Percentiles rank a stretch among this genome's conserved stretches.
phyloP scores from a whole-genome alignment of 2,329 filamentous ascomycete species.

The Curvularia eragrostidis region DNA sequence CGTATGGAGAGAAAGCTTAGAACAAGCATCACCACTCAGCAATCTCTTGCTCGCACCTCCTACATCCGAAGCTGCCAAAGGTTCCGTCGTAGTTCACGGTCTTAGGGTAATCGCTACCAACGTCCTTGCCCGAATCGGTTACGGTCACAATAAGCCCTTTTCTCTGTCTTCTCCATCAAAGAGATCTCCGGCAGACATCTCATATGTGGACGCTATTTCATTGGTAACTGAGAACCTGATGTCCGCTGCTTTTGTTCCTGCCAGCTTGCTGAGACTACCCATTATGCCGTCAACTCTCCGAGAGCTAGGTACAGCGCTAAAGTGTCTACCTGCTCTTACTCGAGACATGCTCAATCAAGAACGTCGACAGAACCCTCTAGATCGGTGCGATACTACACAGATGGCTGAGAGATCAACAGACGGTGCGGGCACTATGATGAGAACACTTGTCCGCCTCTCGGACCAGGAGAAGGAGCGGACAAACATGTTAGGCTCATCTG shows the following conservation, averaged over 20 bases:
- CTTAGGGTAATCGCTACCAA: constrained; percentile 13
- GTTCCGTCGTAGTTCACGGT: constrained; percentile 1
- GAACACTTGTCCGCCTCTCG: constrained; percentile 5
- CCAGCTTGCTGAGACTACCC: neutral
- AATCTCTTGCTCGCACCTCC: neutral
- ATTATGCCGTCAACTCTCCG: constrained; percentile 9
- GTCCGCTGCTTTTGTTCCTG: constrained; percentile 10
- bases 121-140: constrained; percentile 9
- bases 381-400: neutral
- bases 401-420: neutral
- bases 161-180: neutral
- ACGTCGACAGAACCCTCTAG: neutral
- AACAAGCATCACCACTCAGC: constrained; percentile 13
- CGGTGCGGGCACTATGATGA: constrained; percentile 3
- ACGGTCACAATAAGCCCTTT: constrained; percentile 9
- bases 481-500: neutral
- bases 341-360: constrained; percentile 1
- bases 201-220: constrained; percentile 6
- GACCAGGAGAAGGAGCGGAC: neutral
- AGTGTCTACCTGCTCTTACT: neutral
- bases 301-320: constrained; percentile 2
- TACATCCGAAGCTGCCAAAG: neutral
- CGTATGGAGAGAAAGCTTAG: constrained; percentile 15
- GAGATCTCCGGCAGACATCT: neutral
- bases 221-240: constrained; percentile 1